Conservation (phyloP, 2,329 filamentous ascomycete genomes). For the Graphilbum fragrans region DNA sequence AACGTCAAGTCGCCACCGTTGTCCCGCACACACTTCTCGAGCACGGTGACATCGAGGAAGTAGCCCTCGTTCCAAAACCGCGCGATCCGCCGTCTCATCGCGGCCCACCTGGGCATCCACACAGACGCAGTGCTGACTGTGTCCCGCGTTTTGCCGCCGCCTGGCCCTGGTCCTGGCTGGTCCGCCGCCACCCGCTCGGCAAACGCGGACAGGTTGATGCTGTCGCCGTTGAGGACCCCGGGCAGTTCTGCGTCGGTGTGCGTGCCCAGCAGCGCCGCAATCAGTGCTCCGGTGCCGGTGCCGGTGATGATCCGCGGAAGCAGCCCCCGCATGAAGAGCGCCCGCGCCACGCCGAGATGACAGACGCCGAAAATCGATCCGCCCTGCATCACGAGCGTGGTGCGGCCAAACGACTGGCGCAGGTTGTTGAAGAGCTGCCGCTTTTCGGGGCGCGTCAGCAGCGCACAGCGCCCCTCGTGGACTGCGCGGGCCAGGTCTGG, state of each 20-base stretch:
- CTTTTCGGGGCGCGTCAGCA: constrained; percentile 31
- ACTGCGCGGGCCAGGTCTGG: constrained; percentile 10
- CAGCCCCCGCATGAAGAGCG: constrained; percentile 66
- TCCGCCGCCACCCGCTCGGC: constrained; percentile 17
- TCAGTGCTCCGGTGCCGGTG: constrained; percentile 79
- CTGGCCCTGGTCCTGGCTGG: not conserved
- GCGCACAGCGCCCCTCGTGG: constrained; percentile 5
- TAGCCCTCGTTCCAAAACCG: constrained; percentile 69
- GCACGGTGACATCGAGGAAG: constrained; percentile 67
- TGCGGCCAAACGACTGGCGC: constrained; percentile 76
- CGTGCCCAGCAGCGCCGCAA: constrained; percentile 77
- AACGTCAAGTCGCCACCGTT: constrained; percentile 88
- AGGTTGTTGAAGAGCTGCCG: constrained; percentile 80
- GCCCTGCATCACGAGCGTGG: constrained; percentile 70
- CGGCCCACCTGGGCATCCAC: constrained; percentile 26
- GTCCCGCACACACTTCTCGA: constrained; percentile 72
- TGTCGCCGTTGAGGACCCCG: constrained; percentile 61
- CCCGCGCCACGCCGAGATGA: constrained; percentile 83
- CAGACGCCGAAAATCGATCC: constrained; percentile 86
- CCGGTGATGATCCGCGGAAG: constrained; percentile 85
- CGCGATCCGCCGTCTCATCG: constrained; percentile 50
- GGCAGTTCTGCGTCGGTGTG: constrained; percentile 80
- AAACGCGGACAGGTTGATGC: constrained; percentile 76
- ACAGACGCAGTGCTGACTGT: not conserved
- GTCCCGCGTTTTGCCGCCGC: not conserved